Percentiles rank a stretch among this genome's conserved stretches.
Conservation (phyloP, 768 basidiomycete genomes). For the Serendipita sp. region DNA sequence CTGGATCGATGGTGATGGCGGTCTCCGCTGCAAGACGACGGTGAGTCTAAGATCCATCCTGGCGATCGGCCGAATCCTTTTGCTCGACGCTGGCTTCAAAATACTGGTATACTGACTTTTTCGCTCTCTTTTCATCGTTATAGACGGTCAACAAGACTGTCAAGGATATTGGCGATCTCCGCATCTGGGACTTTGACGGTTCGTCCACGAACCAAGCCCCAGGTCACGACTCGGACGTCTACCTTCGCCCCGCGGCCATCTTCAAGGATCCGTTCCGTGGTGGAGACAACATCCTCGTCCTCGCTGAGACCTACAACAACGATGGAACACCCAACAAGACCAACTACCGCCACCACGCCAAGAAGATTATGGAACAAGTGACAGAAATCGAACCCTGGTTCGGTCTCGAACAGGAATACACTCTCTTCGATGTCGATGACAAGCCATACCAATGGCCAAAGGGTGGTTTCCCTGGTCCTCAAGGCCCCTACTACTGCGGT, state of each 20-base stretch:
- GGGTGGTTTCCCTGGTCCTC: constrained; percentile 98
- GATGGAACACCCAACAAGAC: constrained; percentile 96
- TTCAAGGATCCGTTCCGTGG: constrained; percentile 99
- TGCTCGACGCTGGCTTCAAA: not conserved
- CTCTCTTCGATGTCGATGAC: constrained; percentile 85
- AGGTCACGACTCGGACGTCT: constrained; percentile 90
- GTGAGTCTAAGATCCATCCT: constrained; percentile 26
- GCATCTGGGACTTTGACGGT: constrained; percentile 98
- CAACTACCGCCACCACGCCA: constrained; percentile 86
- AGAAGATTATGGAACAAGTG: constrained; percentile 89
- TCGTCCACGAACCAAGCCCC: constrained; percentile 96
- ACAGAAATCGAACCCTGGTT: constrained; percentile 82
- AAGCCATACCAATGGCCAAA: constrained; percentile 93
- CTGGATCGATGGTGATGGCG: constrained; percentile 94
- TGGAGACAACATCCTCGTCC: constrained; percentile 92
- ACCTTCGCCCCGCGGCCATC: constrained; percentile 88
- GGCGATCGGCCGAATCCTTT: not conserved
- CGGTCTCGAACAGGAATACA: constrained; percentile 98
- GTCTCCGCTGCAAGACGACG: constrained; percentile 92
- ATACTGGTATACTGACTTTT: constrained; percentile 8
- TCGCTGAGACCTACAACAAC: constrained; percentile 96
- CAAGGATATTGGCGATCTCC: constrained; percentile 76
- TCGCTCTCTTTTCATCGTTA: not conserved
- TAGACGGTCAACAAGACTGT: constrained; percentile 81
- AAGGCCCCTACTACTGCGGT: constrained; percentile 99